Evolutionary conservation across 805 yeast species (phyloP).

Genomic region (Candida koratica): DNA sequence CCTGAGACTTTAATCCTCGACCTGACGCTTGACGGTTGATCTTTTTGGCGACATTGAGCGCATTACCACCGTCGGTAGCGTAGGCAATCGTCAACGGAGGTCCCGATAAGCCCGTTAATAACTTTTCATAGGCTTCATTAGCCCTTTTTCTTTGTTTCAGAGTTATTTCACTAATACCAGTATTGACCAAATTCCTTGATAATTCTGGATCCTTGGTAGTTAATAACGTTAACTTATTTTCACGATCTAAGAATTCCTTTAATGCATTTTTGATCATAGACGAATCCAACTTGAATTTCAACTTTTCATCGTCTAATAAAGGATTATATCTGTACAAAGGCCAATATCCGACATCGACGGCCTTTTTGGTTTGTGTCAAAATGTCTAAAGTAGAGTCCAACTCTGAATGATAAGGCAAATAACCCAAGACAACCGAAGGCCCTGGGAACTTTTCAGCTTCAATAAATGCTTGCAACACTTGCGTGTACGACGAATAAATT

Average conservation of each 20-base stretch:
- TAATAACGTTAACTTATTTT: conserved; percentile 78
- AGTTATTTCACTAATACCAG: conserved; percentile 56
- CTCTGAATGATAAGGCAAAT: conserved; percentile 71
- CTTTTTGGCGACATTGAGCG: conserved; percentile 75
- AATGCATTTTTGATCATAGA: conserved; percentile 73
- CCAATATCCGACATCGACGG: conserved; percentile 95
- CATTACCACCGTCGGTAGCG: conserved; percentile 92
- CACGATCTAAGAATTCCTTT: conserved; percentile 79
- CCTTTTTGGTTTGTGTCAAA: conserved; percentile 79
- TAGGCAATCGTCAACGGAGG: conserved; percentile 84
- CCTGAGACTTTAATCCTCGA: conserved; percentile 68
- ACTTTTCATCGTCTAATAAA: conserved; percentile 40
- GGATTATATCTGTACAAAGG: conserved; percentile 90
- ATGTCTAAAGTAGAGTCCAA: conserved; percentile 66
- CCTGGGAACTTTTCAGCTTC: conserved; percentile 91
- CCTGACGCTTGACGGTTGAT: conserved; percentile 74
- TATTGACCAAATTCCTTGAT: conserved; percentile 65
- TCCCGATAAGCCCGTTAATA: conserved; percentile 84
- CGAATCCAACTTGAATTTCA: conserved; percentile 81
- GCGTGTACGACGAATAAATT: conserved; percentile 89
- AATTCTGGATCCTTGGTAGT: conserved; percentile 68
- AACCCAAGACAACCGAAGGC: conserved; percentile 88
- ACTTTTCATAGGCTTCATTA: conserved; percentile 68
- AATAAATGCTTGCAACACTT: conserved; percentile 77
- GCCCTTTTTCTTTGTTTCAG: conserved; percentile 62